Evolutionary conservation across 805 yeast genomes (phyloP), one percentile per base, ranked within the genome.

Genomic region (Saccharomyces paradoxus): DNA sequence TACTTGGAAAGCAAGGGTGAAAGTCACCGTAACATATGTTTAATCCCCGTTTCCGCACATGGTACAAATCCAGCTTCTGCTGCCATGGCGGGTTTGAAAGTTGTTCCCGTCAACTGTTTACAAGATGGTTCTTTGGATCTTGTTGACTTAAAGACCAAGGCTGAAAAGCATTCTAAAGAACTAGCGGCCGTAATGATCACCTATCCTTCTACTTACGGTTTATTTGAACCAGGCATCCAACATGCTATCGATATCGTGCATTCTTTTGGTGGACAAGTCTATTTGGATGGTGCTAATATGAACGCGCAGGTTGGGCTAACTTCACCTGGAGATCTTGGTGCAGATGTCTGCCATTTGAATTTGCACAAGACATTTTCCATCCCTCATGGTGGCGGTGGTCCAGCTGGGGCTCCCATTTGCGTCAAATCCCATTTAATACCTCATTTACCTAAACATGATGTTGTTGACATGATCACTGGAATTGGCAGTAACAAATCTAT

Each of bases 371-470:
- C 99, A 0, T 94, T 94, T 77, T 90, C 97, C 49, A 89, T 94
- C 66, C 95, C 97, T 53, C 99, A 94, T 67, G 99, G 99, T 67
- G 99, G 99, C 68, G 99, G 99, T 69, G 99, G 99, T 47, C 99
- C 99, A 46, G 99, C 98, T 68, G 96, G 90, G 65, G 99, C 97
- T 21, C 98, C 98, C 51, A 94, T 94, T 59, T 89, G 98, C 78
- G 98, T 92, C 55, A 85, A 84, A 61, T 74, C 78, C 50, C 96
- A 89, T 71, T 77, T 94, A 63, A 80, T 78, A 48, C 88, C 89
- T 53, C 90, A 81, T 73, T 78, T 94, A 63, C 99, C 99, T 49
- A 75, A 77, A 13, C 97, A 94, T 72, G 79, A 81, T 24, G 75
- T 87, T 46, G 76, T 81, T 14, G 63, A 71, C 27, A 79, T 83